phyloP scores from a whole-genome alignment of 116 monocot species.

The Dioscorea cayenensis region DNA sequence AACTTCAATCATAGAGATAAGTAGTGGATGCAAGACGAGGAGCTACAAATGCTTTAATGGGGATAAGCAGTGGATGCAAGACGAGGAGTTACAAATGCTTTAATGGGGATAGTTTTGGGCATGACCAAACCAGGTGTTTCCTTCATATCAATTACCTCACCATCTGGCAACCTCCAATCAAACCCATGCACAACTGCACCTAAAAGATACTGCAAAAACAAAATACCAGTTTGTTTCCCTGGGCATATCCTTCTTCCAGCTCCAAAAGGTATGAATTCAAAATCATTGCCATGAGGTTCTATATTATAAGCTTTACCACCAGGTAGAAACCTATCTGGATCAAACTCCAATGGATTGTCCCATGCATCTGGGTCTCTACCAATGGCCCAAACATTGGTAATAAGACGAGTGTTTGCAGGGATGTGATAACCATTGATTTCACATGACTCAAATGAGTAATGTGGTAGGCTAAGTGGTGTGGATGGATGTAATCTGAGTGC shows the following conservation, averaged over 20 bases:
- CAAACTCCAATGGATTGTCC: conserved; percentile 13
- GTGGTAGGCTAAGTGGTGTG: conserved; percentile 11
- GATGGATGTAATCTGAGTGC: conserved; percentile 9
- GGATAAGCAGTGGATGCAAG: neutral
- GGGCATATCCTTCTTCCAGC: conserved; percentile 24
- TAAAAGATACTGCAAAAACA: conserved; percentile 9
- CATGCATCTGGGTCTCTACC: conserved; percentile 1
- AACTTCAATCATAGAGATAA: too few relatives aligned
- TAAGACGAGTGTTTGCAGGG: neutral
- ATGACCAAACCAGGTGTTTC: neutral
- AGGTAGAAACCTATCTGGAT: conserved; percentile 17
- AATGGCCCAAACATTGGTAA: neutral
- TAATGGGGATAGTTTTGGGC: neutral
- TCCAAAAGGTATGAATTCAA: conserved; percentile 27
- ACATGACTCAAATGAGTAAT: neutral
- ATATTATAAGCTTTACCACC: conserved; percentile 2
- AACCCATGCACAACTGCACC: conserved; percentile 13
- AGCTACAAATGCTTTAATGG: too few relatives aligned
- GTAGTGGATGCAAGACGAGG: too few relatives aligned
- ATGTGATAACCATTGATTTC: conserved; percentile 8
- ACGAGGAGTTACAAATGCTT: neutral
- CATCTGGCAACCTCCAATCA: conserved; percentile 5
- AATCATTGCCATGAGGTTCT: conserved; percentile 11
- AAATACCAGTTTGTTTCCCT: conserved; percentile 10
- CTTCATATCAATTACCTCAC: neutral